phyloP scores from a whole-genome alignment of 306 rosid species.

The Trifolium subterraneum region DNA sequence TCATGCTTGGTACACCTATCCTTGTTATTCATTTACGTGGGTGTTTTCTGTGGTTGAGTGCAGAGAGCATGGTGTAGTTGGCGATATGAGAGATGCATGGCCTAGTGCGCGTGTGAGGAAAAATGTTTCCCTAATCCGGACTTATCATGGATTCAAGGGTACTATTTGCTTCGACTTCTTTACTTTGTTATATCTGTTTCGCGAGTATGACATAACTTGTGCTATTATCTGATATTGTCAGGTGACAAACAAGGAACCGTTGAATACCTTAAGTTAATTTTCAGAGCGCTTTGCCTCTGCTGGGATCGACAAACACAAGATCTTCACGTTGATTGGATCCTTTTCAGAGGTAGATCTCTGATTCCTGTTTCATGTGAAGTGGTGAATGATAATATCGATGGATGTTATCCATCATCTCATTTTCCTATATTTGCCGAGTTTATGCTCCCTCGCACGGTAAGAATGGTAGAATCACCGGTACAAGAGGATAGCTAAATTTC shows the following conservation, averaged over 20 bases:
- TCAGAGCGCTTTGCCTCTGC: slow-evolving; percentile 96
- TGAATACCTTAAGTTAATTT: slow-evolving; percentile 84
- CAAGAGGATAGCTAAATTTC: slow-evolving; percentile 60
- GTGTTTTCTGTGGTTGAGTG: slow-evolving; percentile 36
- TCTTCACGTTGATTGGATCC: slow-evolving; percentile 96
- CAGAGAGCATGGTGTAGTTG: slow-evolving; percentile 98
- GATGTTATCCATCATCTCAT: slow-evolving; percentile 90
- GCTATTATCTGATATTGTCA: slow-evolving; percentile 41
- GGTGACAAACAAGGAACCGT: slow-evolving; percentile 97
- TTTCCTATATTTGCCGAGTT: slow-evolving; percentile 89
- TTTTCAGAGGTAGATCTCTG: slow-evolving; percentile 94
- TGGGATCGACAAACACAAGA: slow-evolving; percentile 99
- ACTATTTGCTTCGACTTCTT: slow-evolving; percentile 31
- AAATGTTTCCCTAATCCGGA: slow-evolving; percentile 82
- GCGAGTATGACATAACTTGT: slow-evolving; percentile 15
- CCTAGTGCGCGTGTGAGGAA: slow-evolving; percentile 92
- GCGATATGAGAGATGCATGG: slow-evolving; percentile 98
- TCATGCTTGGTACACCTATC: too few relatives aligned
- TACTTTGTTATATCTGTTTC: slow-evolving; percentile 9
- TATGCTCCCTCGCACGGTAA: slow-evolving; percentile 93
- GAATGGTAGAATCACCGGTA: slow-evolving; percentile 70
- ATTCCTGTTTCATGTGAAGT: slow-evolving; percentile 93
- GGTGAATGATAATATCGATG: slow-evolving; percentile 83
- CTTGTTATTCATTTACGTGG: too few relatives aligned
- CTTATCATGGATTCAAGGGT: slow-evolving; percentile 98